These are phyloP conservation scores for Sequoiadendron giganteum DNA, from an alignment of 75 land plant genomes.

Conservation along the genomic window DNA sequence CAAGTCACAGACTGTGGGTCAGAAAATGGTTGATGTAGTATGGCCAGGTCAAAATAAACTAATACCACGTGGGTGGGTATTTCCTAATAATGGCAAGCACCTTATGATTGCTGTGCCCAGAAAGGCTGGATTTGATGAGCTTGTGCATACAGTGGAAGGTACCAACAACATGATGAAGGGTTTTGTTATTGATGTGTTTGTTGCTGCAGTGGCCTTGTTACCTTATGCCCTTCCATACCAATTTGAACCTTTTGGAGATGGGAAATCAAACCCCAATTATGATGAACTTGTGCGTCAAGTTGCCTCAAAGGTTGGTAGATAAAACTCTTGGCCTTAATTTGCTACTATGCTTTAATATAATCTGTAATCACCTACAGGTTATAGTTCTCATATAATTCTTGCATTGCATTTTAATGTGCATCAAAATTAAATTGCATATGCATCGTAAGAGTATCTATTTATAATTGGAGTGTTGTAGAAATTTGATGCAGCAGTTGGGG, in stretches of 20 bases:
- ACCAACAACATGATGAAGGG: conserved; percentile 23
- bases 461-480: conserved; percentile 15
- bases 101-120: conserved; percentile 69
- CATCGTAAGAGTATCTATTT: neutral
- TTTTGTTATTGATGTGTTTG: conserved; percentile 45
- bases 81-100: conserved; percentile 69
- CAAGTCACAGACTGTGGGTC: conserved; percentile 37
- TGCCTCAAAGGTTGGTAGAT: conserved; percentile 29
- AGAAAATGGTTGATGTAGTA: conserved; percentile 45
- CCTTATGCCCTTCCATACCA: conserved; percentile 32
- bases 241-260: conserved; percentile 45
- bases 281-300: conserved; percentile 35
- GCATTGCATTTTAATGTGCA: neutral
- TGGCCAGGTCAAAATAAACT: conserved; percentile 71
- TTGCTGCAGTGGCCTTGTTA: conserved; percentile 28
- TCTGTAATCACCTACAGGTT: neutral
- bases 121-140: conserved; percentile 29
- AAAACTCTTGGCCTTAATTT: neutral
- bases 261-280: conserved; percentile 40
- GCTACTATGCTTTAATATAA: neutral
- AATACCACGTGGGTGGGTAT: conserved; percentile 75
- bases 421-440: neutral
- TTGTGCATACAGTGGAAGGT: conserved; percentile 19
- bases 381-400: neutral
- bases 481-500: conserved; percentile 46